Conservation (phyloP, 2,329 filamentous ascomycete species). For the Ophiocordyceps robertsii region DNA sequence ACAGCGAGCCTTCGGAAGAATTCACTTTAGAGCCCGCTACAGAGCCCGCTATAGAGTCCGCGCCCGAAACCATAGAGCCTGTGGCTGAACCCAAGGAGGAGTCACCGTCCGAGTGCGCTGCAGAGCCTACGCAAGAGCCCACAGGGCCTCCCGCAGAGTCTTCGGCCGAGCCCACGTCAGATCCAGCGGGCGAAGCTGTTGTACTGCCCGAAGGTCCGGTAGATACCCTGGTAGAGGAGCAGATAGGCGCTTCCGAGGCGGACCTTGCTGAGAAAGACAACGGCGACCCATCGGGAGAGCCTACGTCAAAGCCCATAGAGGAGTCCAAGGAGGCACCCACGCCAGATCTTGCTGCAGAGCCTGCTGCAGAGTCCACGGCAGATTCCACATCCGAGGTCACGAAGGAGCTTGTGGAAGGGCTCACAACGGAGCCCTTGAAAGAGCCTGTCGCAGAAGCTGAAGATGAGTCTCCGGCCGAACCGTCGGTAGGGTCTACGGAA, state of each 20-base stretch:
- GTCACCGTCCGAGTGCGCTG: not conserved
- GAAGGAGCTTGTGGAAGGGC: not conserved
- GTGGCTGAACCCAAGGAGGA: not conserved
- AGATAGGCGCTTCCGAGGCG: not conserved
- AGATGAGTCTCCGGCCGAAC: not conserved
- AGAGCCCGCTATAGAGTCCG: no score
- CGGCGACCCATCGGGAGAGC: not conserved
- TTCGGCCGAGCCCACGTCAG: not conserved
- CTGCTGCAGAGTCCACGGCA: not conserved
- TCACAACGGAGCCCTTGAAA: not conserved
- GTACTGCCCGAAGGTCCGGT: no score
- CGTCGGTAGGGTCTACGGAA: no score
- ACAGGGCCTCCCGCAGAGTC: not conserved
- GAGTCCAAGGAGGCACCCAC: not conserved
- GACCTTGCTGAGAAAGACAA: not conserved
- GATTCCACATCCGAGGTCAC: not conserved
- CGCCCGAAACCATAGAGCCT: no score
- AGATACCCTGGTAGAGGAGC: no score
- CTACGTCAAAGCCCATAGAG: not conserved
- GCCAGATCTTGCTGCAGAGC: not conserved
- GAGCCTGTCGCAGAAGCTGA: not conserved
- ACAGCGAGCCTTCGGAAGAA: no score
- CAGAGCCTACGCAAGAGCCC: not conserved
- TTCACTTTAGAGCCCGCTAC: no score
- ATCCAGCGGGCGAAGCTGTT: not conserved